Percentiles rank a stretch among this genome's conserved stretches.
These are phyloP conservation scores for Craspedostauros australis DNA, from an alignment of 108 stramenopile genomes.

Conservation along the genomic window DNA sequence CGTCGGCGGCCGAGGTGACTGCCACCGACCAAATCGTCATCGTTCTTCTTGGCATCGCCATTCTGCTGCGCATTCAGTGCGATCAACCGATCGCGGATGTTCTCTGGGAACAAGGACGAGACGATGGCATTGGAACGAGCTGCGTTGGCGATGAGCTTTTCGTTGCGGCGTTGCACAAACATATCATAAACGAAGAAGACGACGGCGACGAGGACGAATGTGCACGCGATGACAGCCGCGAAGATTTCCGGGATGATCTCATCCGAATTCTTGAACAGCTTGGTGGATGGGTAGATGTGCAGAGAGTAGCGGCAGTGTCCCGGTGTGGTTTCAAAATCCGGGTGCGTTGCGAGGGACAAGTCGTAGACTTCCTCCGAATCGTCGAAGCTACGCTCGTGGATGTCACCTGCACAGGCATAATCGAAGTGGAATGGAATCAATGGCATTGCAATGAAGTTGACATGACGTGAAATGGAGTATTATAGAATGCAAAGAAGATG, in stretches of 20 bases:
- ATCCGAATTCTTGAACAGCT: neutral
- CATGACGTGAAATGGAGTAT: no score
- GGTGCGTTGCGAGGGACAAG: no score
- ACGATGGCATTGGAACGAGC: conserved; percentile 20
- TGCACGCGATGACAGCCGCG: conserved; percentile 22
- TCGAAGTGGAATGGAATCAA: no score
- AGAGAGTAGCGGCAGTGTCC: neutral
- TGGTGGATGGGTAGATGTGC: conserved; percentile 2
- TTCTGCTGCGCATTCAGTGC: conserved; percentile 3
- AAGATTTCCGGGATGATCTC: conserved; percentile 9
- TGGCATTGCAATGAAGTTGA: no score
- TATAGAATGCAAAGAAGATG: no score
- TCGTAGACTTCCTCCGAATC: no score
- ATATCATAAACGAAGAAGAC: conserved; percentile 17
- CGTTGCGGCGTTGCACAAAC: conserved; percentile 5
- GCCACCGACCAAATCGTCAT: neutral
- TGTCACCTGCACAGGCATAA: no score
- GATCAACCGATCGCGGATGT: conserved; percentile 5
- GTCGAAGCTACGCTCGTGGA: conserved; percentile 40
- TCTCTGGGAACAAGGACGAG: conserved; percentile 16
- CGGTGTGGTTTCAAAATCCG: no score
- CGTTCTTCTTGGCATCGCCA: neutral
- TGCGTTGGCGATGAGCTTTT: conserved; percentile 9
- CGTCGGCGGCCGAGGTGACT: neutral
- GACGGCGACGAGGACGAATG: conserved; percentile 26